These are phyloP conservation scores for Blastobotrys illinoisensis DNA, from an alignment of 1,139 yeast species.

Conservation along the genomic window DNA sequence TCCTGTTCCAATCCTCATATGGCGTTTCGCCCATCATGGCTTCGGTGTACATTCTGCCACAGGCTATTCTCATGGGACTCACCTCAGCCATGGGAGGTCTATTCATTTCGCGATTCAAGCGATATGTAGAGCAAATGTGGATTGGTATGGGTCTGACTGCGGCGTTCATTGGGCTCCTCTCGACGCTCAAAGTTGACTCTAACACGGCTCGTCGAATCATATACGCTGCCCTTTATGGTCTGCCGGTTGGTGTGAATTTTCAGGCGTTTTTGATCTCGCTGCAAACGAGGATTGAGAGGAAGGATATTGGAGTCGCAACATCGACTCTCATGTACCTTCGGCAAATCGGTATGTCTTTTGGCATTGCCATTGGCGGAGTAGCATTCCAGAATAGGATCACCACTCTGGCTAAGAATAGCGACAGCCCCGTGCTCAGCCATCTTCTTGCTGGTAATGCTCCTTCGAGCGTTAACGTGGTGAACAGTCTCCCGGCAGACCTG, in stretches of 20 bases:
- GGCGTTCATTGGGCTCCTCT: slow-evolving; percentile 21
- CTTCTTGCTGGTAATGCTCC: slow-evolving; percentile 22
- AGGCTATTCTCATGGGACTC: slow-evolving; percentile 23
- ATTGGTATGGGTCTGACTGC: slow-evolving; percentile 19
- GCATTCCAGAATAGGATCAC: slow-evolving; percentile 23
- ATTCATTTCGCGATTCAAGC: slow-evolving; percentile 18
- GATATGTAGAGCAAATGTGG: slow-evolving; percentile 18
- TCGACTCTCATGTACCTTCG: slow-evolving; percentile 22
- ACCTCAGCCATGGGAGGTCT: slow-evolving; percentile 23
- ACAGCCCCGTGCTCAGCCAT: slow-evolving; percentile 6
- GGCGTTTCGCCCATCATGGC: slow-evolving; percentile 28
- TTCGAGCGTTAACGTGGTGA: slow-evolving; percentile 18
- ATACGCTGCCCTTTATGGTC: slow-evolving; percentile 23
- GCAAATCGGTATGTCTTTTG: slow-evolving; percentile 24
- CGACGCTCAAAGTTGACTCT: slow-evolving; percentile 19
- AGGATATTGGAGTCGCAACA: slow-evolving; percentile 24
- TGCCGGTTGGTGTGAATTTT: slow-evolving; percentile 25
- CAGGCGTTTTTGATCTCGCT: slow-evolving; percentile 24
- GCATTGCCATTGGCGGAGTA: slow-evolving; percentile 27
- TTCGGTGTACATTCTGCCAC: slow-evolving; percentile 23
- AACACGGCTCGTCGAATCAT: slow-evolving; percentile 21
- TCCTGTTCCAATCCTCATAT: slow-evolving; percentile 49
- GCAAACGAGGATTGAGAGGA: slow-evolving; percentile 21
- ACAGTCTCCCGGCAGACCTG: slow-evolving; percentile 14
- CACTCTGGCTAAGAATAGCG: slow-evolving; percentile 13